Percentiles rank a stretch among this genome's conserved stretches.
Conservation (phyloP, 164 flowering plant species). For the Vitis vinifera region ASM3070453v1 NC_081811.1:11111501-11112000, state of each 20-base stretch:
- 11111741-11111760: conserved; percentile 32
- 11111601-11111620: conserved; percentile 36
- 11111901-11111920: conserved; percentile 13
- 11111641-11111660: conserved; percentile 37
- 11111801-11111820: conserved; percentile 25
- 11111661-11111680: conserved; percentile 49
- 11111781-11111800: conserved; percentile 22
- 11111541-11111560: conserved; percentile 29
- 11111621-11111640: conserved; percentile 40
- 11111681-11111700: conserved; percentile 38
- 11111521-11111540: conserved; percentile 64
- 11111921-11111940: conserved; percentile 19
- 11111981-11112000: conserved; percentile 13
- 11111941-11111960: conserved; percentile 31
- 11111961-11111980: conserved; percentile 20
- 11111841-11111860: conserved; percentile 15
- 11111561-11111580: conserved; percentile 9
- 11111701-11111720: conserved; percentile 38
- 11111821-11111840: conserved; percentile 16
- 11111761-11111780: conserved; percentile 34
- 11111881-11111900: conserved; percentile 7
- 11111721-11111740: conserved; percentile 41
- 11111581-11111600: conserved; percentile 35
- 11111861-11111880: conserved; percentile 18
- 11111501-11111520: conserved; percentile 79